Percentiles rank a stretch among this genome's conserved stretches.
phyloP scores from a whole-genome alignment of 768 basidiomycete species.

The Trametes cubensis region DNA sequence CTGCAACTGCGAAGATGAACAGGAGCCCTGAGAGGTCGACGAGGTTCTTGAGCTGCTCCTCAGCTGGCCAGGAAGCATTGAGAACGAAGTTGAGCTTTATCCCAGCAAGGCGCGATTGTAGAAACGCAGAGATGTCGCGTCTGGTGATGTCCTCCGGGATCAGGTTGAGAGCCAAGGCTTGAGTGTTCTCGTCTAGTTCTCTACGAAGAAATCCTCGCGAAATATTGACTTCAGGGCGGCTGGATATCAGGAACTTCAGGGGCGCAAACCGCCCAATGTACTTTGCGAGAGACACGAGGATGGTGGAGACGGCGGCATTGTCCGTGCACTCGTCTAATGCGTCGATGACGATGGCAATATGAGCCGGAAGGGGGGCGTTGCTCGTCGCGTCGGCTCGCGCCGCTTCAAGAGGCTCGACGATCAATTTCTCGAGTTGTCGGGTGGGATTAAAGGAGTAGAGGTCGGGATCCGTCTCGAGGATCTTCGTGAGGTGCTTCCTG shows the following conservation, averaged over 20 bases:
- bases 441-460: background rate
- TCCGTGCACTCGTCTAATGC: constrained; percentile 27
- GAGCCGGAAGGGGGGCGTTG: background rate
- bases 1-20: constrained; percentile 29
- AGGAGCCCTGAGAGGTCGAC: constrained; percentile 5
- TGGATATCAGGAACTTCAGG: constrained; percentile 22
- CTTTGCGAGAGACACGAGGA: constrained; percentile 9
- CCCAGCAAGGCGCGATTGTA: background rate
- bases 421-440: constrained; percentile 15
- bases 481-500: background rate
- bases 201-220: background rate
- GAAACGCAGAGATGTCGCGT: constrained; percentile 6
- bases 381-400: background rate
- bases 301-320: background rate
- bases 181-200: background rate
- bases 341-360: constrained; percentile 21
- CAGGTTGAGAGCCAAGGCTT: background rate
- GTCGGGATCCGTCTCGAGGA: constrained; percentile 2
- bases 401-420: constrained; percentile 13
- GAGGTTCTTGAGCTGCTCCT: background rate
- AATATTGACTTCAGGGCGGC: constrained; percentile 16
- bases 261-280: background rate
- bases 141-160: background rate
- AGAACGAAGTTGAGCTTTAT: background rate
- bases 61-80: constrained; percentile 4